A percentile compares a stretch with the other conserved stretches of the same genome.
phyloP scores from a whole-genome alignment of 2,329 filamentous ascomycete species.

The Furcasterigmium sp. region DNA sequence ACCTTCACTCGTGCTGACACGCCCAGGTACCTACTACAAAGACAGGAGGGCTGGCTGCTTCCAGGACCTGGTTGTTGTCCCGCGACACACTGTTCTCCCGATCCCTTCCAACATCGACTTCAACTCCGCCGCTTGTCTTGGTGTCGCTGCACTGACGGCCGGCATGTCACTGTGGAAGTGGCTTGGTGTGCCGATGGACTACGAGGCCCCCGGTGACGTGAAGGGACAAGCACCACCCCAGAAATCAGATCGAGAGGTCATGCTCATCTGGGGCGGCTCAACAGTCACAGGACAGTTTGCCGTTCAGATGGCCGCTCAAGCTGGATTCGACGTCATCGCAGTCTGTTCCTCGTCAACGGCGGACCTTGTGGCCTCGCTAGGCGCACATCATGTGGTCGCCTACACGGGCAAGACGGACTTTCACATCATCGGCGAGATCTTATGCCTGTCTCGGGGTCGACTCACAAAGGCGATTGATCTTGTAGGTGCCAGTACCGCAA shows the following conservation, averaged over 20 bases:
- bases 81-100: conserved; percentile 31
- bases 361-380: conserved; percentile 20
- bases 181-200: conserved; percentile 24
- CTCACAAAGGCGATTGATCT: conserved; percentile 30
- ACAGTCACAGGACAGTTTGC: conserved; percentile 34
- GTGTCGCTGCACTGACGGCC: conserved; percentile 33
- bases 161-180: conserved; percentile 36
- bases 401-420: conserved; percentile 24
- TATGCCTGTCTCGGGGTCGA: conserved; percentile 14
- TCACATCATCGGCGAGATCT: conserved; percentile 25
- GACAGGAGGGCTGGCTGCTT: conserved; percentile 35
- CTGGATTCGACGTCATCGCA: conserved; percentile 28
- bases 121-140: conserved; percentile 28
- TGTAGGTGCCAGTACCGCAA: conserved; percentile 28
- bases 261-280: conserved; percentile 35
- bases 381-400: conserved; percentile 24
- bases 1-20: no score
- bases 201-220: conserved; percentile 7
- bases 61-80: conserved; percentile 34
- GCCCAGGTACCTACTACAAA: conserved; percentile 28
- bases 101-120: conserved; percentile 26
- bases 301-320: conserved; percentile 28
- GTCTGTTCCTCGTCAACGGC: conserved; percentile 25
- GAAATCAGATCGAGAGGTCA: conserved; percentile 16
- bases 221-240: not conserved